phyloP scores from a whole-genome alignment of 2,329 filamentous ascomycete genomes.

The Xylaria polymorpha region DNA sequence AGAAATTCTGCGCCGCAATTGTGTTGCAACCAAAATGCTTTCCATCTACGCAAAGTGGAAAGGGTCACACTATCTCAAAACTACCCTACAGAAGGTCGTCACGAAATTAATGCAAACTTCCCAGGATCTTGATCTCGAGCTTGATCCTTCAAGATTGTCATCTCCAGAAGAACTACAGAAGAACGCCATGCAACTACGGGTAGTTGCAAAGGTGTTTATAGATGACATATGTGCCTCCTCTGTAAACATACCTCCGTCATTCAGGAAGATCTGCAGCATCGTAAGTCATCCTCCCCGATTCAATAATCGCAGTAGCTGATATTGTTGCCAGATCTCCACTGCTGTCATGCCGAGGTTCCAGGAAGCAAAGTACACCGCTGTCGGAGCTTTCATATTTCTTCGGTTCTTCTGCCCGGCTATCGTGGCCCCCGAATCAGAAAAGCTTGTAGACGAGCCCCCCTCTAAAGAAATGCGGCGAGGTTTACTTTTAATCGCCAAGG shows the following conservation, averaged over 20 bases:
- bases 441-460: conserved; percentile 68
- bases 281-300: conserved; percentile 54
- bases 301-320: conserved; percentile 30
- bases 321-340: conserved; percentile 63
- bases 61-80: conserved; percentile 70
- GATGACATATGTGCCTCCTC: conserved; percentile 75
- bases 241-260: conserved; percentile 69
- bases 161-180: conserved; percentile 72
- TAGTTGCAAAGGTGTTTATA: conserved; percentile 77
- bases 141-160: conserved; percentile 71
- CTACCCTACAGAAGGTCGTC: conserved; percentile 73
- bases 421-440: conserved; percentile 75
- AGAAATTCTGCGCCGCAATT: conserved; percentile 74
- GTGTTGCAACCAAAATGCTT: conserved; percentile 78
- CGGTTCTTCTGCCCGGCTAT: conserved; percentile 80
- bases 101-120: conserved; percentile 74
- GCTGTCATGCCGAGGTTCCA: conserved; percentile 73
- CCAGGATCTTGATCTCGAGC: conserved; percentile 74
- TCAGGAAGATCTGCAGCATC: conserved; percentile 75
- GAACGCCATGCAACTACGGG: conserved; percentile 73
- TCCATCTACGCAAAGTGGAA: conserved; percentile 80
- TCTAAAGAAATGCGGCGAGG: conserved; percentile 77
- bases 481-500: conserved; percentile 75
- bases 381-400: conserved; percentile 77
- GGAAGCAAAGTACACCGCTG: conserved; percentile 77